These are phyloP conservation scores for Funneliformis mosseae DNA, from an alignment of 192 early-diverging fungal species.

Conservation along the genomic window DNA sequence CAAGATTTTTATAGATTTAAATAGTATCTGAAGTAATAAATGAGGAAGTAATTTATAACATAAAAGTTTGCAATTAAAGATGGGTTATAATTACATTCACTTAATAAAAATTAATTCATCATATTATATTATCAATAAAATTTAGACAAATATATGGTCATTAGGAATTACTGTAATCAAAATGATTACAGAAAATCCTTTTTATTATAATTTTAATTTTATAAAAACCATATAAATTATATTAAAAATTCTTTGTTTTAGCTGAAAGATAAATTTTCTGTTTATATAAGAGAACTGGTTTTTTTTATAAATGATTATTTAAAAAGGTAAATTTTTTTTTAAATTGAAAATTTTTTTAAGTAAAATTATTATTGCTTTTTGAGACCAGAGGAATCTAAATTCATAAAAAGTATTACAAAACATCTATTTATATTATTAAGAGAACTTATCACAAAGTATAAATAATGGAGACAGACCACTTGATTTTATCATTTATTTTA, in stretches of 20 bases:
- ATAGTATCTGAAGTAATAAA: constrained; percentile 86
- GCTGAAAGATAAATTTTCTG: constrained; percentile 78
- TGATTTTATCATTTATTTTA: constrained; percentile 35
- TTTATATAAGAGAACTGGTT: constrained; percentile 88
- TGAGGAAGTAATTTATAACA: constrained; percentile 85
- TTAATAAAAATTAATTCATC: not conserved
- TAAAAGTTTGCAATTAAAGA: constrained; percentile 56
- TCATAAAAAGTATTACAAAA: constrained; percentile 65
- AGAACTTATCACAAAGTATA: constrained; percentile 67
- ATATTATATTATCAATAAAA: not conserved
- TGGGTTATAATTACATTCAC: not conserved
- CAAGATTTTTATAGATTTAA: constrained; percentile 53
- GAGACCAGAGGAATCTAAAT: constrained; percentile 82
- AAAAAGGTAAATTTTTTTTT: constrained; percentile 54
- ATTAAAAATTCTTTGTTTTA: constrained; percentile 75
- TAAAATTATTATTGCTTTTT: constrained; percentile 8
- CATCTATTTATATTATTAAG: constrained; percentile 53
- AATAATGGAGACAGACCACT: constrained; percentile 57
- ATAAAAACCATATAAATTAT: constrained; percentile 88
- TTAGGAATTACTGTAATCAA: constrained; percentile 98
- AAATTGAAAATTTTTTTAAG: not conserved
- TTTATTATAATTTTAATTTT: constrained; percentile 87
- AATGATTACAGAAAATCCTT: constrained; percentile 92
- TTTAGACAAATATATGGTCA: constrained; percentile 95
- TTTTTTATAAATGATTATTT: constrained; percentile 80